These are phyloP conservation scores for Solanum chmielewskii DNA, from an alignment of 257 asterid genomes.

Conservation along the genomic window DNA sequence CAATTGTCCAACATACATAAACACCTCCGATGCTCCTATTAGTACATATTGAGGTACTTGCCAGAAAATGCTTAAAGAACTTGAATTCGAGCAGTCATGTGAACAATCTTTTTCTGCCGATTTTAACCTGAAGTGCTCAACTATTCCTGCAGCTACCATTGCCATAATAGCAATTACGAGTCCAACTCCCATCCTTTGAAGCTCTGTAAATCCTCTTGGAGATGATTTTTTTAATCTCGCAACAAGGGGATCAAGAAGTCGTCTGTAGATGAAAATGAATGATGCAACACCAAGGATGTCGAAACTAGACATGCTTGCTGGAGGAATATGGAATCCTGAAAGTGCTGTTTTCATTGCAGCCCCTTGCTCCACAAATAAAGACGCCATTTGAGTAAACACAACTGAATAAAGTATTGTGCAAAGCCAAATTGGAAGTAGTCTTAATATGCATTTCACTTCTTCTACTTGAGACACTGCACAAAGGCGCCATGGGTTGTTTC, in stretches of 20 bases:
- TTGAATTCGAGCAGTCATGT: slow-evolving; percentile 19
- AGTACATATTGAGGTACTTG: slow-evolving; percentile 81
- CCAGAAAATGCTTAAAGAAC: slow-evolving; percentile 74
- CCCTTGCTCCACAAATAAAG: slow-evolving; percentile 87
- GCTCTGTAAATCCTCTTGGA: slow-evolving; percentile 38
- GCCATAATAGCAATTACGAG: slow-evolving; percentile 65
- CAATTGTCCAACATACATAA: slow-evolving; percentile 82
- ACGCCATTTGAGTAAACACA: slow-evolving; percentile 91
- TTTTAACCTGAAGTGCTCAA: slow-evolving; percentile 63
- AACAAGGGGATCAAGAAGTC: slow-evolving; percentile 48
- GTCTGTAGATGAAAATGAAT: slow-evolving; percentile 70
- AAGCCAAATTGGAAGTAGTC: slow-evolving; percentile 88
- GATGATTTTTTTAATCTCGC: slow-evolving; percentile 23
- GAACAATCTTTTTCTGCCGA: slow-evolving; percentile 17
- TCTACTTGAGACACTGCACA: slow-evolving; percentile 82
- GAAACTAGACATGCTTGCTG: slow-evolving; percentile 94
- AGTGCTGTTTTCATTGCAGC: slow-evolving; percentile 76
- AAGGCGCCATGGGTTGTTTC: slow-evolving; percentile 42
- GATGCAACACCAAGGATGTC: slow-evolving; percentile 88
- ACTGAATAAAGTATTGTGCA: slow-evolving; percentile 94
- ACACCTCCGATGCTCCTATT: slow-evolving; percentile 87
- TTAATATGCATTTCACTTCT: slow-evolving; percentile 76
- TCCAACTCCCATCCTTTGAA: slow-evolving; percentile 80
- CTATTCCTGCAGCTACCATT: slow-evolving; percentile 68
- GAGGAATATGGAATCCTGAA: slow-evolving; percentile 73